Base-by-base conservation (phyloP, 306 rosid species). In the Fagus sylvatica region DNA sequence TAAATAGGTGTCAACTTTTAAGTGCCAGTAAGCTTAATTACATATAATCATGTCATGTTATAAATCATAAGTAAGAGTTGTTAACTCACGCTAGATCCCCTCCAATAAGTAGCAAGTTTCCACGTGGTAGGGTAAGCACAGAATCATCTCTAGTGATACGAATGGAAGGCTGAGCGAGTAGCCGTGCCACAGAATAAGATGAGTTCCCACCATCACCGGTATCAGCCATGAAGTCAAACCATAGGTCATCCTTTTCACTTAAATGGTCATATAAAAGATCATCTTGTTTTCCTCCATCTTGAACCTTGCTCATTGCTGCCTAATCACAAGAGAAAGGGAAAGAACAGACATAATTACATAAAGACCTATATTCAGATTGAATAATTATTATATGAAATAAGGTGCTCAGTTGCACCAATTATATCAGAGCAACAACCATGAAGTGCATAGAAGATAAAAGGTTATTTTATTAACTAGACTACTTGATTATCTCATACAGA, bases 191-290 rank as follows among this genome's bases (percentile, higher is more conserved):
- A 10, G 98, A 40, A 93, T 93, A 95, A 57, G 99, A 92, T 74
- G 98, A 91, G 90, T 95, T 95, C 75, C 99, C 99, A 81, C 99
- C 99, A 73, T 95, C 99, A 19, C 99, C 99, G 30, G 99, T 95
- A 85, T 95, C 99, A 81, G 99, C 98, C 97, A 93, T 93, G 84
- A 95, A 95, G 85, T 95, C 99, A 85, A 95, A 95, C 98, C 99
- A 95, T 42, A 95, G 81, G 65, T 88, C 97, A 68, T 91, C 91
- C 89, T 84, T 90, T 80, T 87, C 93, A 68, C 85, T 81, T 69
- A 93, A 88, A 80, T 95, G 95, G 81, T 85, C 89, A 76, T 88
- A 95, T 41, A 95, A 73, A 81, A 91, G 84, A 74, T 90, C 99
- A 60, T 76, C 85, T 71, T 87, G 84, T 65, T 81, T 76, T 75